Conservation (phyloP, 2,329 filamentous ascomycete species). For the Colletotrichum tabaci region DNA sequence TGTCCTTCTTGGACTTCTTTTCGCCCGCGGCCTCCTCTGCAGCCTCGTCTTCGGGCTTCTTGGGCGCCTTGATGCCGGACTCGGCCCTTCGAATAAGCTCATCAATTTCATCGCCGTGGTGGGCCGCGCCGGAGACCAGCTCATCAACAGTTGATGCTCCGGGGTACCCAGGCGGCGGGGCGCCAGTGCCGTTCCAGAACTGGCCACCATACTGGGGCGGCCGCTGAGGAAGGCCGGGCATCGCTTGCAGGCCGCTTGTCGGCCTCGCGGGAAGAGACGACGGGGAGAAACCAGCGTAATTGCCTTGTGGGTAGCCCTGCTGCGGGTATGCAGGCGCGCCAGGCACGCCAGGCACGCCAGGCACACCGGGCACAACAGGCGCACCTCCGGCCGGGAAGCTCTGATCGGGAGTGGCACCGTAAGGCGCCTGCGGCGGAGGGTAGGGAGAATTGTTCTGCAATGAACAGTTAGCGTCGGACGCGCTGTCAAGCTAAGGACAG, state of each 20-base stretch:
- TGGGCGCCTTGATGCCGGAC: conserved; percentile 68
- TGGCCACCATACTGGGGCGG: conserved; percentile 58
- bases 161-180: conserved; percentile 55
- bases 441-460: conserved; percentile 57
- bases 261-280: conserved; percentile 64
- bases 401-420: conserved; percentile 51
- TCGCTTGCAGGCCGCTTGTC: conserved; percentile 55
- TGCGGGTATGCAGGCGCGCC: conserved; percentile 44
- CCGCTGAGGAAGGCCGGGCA: conserved; percentile 61
- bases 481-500: neutral
- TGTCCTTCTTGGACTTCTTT: conserved; percentile 78
- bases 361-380: neutral
- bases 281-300: conserved; percentile 51
- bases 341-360: no score
- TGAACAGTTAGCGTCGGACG: conserved; percentile 43
- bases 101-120: conserved; percentile 73
- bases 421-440: conserved; percentile 52
- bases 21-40: conserved; percentile 62
- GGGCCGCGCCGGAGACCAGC: conserved; percentile 60
- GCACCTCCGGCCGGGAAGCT: conserved; percentile 51
- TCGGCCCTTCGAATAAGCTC: conserved; percentile 76
- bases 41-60: conserved; percentile 57
- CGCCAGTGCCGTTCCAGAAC: conserved; percentile 47
- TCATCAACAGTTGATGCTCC: conserved; percentile 40
- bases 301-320: conserved; percentile 30